A percentile compares a stretch with the other conserved stretches of the same genome.
phyloP scores from a whole-genome alignment of 352 stramenopile species.

The Phytophthora crassamura region DNA sequence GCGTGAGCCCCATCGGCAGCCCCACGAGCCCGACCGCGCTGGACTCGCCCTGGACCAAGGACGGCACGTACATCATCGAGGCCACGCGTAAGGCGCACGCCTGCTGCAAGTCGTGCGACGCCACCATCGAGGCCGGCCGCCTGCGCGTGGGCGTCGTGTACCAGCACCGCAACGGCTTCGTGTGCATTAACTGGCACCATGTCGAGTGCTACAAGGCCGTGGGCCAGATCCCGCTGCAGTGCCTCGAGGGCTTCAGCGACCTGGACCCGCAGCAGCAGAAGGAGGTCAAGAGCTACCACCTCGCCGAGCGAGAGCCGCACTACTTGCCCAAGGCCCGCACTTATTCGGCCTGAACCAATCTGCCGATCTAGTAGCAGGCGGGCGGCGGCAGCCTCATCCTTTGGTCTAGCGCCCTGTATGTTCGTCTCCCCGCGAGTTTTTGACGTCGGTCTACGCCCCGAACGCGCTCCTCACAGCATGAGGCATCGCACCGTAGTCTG shows the following conservation, averaged over 20 bases:
- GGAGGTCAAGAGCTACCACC: slow-evolving; percentile 57
- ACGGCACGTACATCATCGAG: slow-evolving; percentile 85
- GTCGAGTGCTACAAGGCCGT: slow-evolving; percentile 80
- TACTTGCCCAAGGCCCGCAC: slow-evolving; percentile 36
- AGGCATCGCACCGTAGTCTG: too few relatives aligned
- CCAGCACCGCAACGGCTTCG: slow-evolving; percentile 83
- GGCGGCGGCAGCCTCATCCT: not conserved
- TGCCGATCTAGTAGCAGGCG: not conserved
- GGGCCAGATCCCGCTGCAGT: slow-evolving; percentile 59
- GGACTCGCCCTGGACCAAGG: slow-evolving; percentile 75
- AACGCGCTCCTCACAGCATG: too few relatives aligned
- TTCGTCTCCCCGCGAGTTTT: slow-evolving; percentile 23
- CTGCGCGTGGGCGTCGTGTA: slow-evolving; percentile 82
- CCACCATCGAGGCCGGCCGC: slow-evolving; percentile 65
- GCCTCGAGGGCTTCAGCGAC: slow-evolving; percentile 76
- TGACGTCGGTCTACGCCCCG: slow-evolving; percentile 8
- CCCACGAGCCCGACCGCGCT: slow-evolving; percentile 42
- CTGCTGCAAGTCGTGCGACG: slow-evolving; percentile 81
- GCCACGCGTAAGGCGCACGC: slow-evolving; percentile 68
- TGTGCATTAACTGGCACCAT: slow-evolving; percentile 89
- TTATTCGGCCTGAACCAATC: slow-evolving; percentile 41
- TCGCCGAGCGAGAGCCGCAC: slow-evolving; percentile 19
- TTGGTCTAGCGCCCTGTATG: slow-evolving; percentile 2
- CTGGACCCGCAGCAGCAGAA: slow-evolving; percentile 63
- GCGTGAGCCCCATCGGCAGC: slow-evolving; percentile 36